These are phyloP conservation scores for Stereum hirsutum DNA, from an alignment of 1,284 basidiomycete genomes.

Conservation along the genomic window DNA sequence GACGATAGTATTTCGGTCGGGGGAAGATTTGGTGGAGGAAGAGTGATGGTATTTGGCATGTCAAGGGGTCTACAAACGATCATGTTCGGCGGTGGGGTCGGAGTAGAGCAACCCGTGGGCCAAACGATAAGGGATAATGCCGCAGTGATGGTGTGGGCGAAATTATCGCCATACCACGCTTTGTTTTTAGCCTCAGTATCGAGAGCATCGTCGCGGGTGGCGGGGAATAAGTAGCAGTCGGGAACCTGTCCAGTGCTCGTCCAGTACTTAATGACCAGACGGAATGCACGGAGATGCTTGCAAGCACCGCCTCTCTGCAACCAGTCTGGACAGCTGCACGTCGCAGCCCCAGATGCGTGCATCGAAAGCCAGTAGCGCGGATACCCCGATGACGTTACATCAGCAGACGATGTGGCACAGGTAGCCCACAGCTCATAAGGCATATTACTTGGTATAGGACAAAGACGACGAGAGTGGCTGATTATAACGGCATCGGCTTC, in stretches of 20 bases:
- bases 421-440: constrained; percentile 2
- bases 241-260: not conserved
- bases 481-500: constrained; percentile 3
- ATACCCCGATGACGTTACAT: not conserved
- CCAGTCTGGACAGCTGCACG: constrained; percentile 20
- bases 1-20: not conserved
- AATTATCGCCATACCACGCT: not conserved
- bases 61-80: not conserved
- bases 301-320: constrained; percentile 18
- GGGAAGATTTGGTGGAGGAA: not conserved
- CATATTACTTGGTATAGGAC: not conserved
- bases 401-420: constrained; percentile 2
- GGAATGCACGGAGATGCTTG: constrained; percentile 20
- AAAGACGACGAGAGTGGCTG: not conserved
- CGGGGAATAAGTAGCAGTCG: not conserved
- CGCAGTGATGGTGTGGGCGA: not conserved
- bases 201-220: not conserved
- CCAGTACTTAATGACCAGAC: constrained; percentile 1
- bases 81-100: not conserved
- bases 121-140: not conserved
- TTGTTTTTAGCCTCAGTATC: not conserved
- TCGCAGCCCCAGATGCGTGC: constrained; percentile 5
- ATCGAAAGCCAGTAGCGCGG: constrained; percentile 8
- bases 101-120: not conserved
- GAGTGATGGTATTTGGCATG: not conserved